Percentiles rank a stretch among this genome's conserved stretches.
phyloP scores from a whole-genome alignment of 2,329 filamentous ascomycete genomes.

The Camptophora hylomeconis region DNA sequence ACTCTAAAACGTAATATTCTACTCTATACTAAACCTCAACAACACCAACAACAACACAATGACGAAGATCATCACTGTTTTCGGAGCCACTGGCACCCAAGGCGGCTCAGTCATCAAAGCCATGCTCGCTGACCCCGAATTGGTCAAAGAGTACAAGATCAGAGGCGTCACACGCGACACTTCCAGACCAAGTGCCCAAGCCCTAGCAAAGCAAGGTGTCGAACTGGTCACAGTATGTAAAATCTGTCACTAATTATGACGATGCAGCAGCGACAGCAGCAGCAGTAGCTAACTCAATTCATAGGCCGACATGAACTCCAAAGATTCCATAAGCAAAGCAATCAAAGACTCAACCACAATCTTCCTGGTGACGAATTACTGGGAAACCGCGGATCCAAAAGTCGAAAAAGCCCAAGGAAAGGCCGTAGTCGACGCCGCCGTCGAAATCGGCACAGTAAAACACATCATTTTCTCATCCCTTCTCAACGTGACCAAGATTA shows the following conservation, averaged over 20 bases:
- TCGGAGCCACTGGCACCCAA: slow-evolving; percentile 42
- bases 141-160: slow-evolving; percentile 35
- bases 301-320: slow-evolving; percentile 30
- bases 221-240: too few relatives aligned
- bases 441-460: slow-evolving; percentile 23
- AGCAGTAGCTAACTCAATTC: too few relatives aligned
- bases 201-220: slow-evolving; percentile 20
- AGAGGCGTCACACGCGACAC: slow-evolving; percentile 38
- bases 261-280: too few relatives aligned
- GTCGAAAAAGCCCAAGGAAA: slow-evolving; percentile 24
- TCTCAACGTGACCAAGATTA: slow-evolving; percentile 21
- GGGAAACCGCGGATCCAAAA: slow-evolving; percentile 28
- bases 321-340: slow-evolving; percentile 27
- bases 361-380: slow-evolving; percentile 36
- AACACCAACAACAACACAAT: too few relatives aligned
- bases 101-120: slow-evolving; percentile 35
- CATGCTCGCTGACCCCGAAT: slow-evolving; percentile 31
- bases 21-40: too few relatives aligned
- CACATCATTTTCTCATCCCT: slow-evolving; percentile 32
- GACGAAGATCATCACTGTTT: slow-evolving; percentile 28
- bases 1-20: too few relatives aligned
- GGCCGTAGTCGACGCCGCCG: slow-evolving; percentile 25
- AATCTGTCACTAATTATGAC: too few relatives aligned
- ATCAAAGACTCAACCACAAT: slow-evolving; percentile 34
- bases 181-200: slow-evolving; percentile 20